phyloP scores from a whole-genome alignment of 371 early-diverging fungal genomes.

The Mucor irregularis region DNA sequence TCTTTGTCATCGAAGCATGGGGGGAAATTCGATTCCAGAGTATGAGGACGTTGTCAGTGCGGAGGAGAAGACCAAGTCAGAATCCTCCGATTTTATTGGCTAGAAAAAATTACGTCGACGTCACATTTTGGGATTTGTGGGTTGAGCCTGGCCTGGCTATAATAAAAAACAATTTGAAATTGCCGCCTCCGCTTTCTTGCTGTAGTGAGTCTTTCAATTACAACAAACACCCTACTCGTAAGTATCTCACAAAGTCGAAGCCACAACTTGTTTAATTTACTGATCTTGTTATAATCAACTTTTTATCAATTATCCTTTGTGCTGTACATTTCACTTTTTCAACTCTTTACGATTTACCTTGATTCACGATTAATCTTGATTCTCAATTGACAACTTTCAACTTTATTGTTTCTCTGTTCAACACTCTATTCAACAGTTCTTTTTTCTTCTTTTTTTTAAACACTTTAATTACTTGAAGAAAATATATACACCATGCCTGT shows the following conservation, averaged over 20 bases:
- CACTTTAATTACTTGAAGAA: not conserved
- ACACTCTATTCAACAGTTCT: not conserved
- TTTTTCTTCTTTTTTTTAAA: not conserved
- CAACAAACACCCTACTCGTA: conserved; percentile 20
- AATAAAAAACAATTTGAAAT: conserved; percentile 1
- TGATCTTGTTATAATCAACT: not conserved
- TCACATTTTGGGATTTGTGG: not conserved
- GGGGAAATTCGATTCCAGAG: no score
- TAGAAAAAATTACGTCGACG: no score
- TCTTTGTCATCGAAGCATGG: no score
- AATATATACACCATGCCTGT: conserved; percentile 38
- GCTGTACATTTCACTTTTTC: not conserved
- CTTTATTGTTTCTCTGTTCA: not conserved
- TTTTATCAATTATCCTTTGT: not conserved
- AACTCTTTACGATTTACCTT: no score
- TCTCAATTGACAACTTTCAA: no score
- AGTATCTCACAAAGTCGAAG: not conserved
- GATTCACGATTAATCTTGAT: no score
- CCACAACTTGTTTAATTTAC: not conserved
- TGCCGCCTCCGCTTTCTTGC: not conserved
- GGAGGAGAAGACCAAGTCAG: no score
- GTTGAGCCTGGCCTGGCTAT: not conserved
- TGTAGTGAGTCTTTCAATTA: conserved; percentile 6
- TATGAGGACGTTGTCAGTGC: no score
- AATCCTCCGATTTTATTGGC: no score